These are phyloP conservation scores for Cercospora janseana DNA, from an alignment of 2,329 filamentous ascomycete genomes.

Conservation along the genomic window DNA sequence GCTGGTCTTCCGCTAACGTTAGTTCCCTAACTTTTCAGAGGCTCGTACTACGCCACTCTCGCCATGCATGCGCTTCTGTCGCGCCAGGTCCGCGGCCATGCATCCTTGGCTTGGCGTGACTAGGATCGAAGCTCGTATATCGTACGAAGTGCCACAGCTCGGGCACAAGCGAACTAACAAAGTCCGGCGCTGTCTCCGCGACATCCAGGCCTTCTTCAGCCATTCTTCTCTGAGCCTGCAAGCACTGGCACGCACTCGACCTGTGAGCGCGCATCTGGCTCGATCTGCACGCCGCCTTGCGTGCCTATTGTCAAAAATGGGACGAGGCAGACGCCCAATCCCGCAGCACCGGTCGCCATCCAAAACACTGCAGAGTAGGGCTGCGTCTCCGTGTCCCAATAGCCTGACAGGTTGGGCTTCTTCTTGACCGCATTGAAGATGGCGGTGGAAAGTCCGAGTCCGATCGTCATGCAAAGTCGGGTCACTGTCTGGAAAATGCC, in stretches of 20 bases:
- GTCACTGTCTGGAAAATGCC: constrained; percentile 68
- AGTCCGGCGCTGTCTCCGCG: neutral
- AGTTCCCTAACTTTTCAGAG: too few relatives aligned
- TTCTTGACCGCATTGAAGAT: constrained; percentile 52
- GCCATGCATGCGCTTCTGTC: too few relatives aligned
- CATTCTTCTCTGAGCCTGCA: neutral
- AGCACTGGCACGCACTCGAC: neutral
- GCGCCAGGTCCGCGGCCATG: too few relatives aligned
- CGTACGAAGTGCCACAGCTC: too few relatives aligned
- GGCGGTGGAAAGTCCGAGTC: constrained; percentile 62
- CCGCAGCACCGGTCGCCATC: constrained; percentile 48
- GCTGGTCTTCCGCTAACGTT: too few relatives aligned
- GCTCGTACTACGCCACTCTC: too few relatives aligned
- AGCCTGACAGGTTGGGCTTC: constrained; percentile 37
- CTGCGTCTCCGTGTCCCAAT: constrained; percentile 47
- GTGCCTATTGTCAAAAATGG: constrained; percentile 56
- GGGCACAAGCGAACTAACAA: too few relatives aligned
- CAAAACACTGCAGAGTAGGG: constrained; percentile 55
- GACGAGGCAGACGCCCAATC: constrained; percentile 47
- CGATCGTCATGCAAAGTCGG: constrained; percentile 58
- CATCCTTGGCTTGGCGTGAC: too few relatives aligned
- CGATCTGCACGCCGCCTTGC: constrained; percentile 46
- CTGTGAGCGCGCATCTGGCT: neutral
- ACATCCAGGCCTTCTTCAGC: too few relatives aligned
- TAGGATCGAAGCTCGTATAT: too few relatives aligned